Evolutionary conservation across 768 basidiomycete genomes (phyloP), one percentile per base, ranked within the genome.

Genomic region (Xerocomellus amylosporus): DNA sequence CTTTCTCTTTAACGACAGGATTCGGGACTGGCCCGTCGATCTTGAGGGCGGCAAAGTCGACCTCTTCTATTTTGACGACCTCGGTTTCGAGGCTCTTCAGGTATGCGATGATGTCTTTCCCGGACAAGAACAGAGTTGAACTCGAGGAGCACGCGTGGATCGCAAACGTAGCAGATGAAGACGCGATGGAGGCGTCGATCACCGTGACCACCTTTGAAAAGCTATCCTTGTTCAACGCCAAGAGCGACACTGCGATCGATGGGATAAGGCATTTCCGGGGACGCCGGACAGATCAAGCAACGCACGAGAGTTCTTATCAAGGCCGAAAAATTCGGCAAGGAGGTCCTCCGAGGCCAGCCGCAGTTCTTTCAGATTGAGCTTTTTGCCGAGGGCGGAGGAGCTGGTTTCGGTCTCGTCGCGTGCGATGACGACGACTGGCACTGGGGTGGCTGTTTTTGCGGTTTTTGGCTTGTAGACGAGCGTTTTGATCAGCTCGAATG

Each of bases 401-500:
- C 81, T 86, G 8, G 88, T 89, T 64, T 94, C 89, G n/a, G 90
- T 90, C 26, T 80, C 78, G 65, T 96, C 93, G 64, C 84, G 78
- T 10, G 91, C 90, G 69, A 98, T 81, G 55, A 95, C 86, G 59
- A 98, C 79, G 54, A 98, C 85, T 8, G 93, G 94, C 49, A 92
- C 80, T 2, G 92, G 85, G 30, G 80, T 83, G 8, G 89, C 90
- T 0, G 83, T 81, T 71, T 97, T 97, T n/a, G 93, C 88, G 3
- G 93, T 93, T 73, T 95, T 95, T 31, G 94, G 94, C 69, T 98
- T 98, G 86, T 92, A 96, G 52, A 96, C 87, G 61, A 95, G 86
- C 45, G 88, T 90, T 71, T 93, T 94, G 69, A 89, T 80, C 62
- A 91, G 78, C 69, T 89, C 83, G 65, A 87, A 90, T 15, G 77